A percentile compares a stretch with the other conserved stretches of the same genome.
Evolutionary conservation across 805 yeast genomes (phyloP).

Genomic region (Zygotorulaspora florentina): DNA sequence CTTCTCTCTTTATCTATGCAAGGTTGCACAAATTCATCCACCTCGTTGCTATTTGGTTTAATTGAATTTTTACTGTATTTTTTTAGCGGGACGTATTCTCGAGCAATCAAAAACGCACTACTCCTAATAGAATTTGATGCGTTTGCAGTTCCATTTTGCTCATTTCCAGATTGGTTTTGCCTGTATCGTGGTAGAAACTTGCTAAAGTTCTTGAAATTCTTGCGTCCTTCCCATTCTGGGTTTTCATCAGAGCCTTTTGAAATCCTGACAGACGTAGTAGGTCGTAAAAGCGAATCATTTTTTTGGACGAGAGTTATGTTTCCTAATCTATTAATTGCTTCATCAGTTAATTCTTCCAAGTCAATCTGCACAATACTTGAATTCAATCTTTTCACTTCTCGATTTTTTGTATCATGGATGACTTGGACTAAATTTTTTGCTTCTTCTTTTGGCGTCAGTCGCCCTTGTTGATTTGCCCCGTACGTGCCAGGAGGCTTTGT

Average conservation of each 20-base stretch:
- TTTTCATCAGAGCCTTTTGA: background rate
- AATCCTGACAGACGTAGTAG: background rate
- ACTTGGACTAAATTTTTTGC: slow-evolving; percentile 27
- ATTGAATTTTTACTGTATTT: slow-evolving; percentile 16
- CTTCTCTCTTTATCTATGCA: background rate
- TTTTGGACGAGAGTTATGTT: slow-evolving; percentile 37
- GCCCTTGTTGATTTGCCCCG: background rate
- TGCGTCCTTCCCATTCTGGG: slow-evolving; percentile 32
- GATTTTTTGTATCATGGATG: slow-evolving; percentile 31
- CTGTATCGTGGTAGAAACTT: slow-evolving; percentile 28
- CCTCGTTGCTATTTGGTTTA: slow-evolving; percentile 1
- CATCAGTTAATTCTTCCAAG: slow-evolving; percentile 28
- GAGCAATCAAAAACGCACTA: slow-evolving; percentile 29
- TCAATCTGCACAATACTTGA: slow-evolving; percentile 27
- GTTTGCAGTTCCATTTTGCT: slow-evolving; percentile 8
- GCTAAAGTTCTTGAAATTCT: slow-evolving; percentile 40
- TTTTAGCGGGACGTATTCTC: slow-evolving; percentile 33
- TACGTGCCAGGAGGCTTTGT: background rate
- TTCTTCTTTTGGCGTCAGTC: background rate
- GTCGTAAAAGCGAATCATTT: slow-evolving; percentile 23
- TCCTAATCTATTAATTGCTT: slow-evolving; percentile 31
- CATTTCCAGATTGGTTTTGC: slow-evolving; percentile 1
- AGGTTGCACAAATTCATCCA: slow-evolving; percentile 7
- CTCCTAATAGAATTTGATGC: slow-evolving; percentile 16
- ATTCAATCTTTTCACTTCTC: slow-evolving; percentile 27